Percentiles rank a stretch among this genome's conserved stretches.
phyloP scores from a whole-genome alignment of 345 rosid genomes.

The Populus nigra region DNA sequence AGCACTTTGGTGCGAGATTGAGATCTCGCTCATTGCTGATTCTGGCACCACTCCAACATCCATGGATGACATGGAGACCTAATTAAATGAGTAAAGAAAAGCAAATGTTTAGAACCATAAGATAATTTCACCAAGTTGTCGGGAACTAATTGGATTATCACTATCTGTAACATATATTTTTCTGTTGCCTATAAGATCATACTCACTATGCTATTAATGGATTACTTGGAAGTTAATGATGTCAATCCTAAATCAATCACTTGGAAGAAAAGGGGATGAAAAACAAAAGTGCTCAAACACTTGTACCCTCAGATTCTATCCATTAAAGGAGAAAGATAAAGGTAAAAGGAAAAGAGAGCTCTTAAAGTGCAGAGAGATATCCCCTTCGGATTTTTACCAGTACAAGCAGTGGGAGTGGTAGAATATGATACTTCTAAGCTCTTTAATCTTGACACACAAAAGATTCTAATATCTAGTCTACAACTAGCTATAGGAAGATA shows the following conservation, averaged over 20 bases:
- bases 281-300: background rate
- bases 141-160: background rate
- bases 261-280: constrained; percentile 9
- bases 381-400: background rate
- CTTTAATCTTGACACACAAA: background rate
- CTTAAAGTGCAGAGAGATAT: constrained; percentile 17
- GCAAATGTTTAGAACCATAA: background rate
- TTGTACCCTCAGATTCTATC: constrained; percentile 5
- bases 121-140: background rate
- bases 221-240: background rate
- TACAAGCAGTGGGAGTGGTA: background rate
- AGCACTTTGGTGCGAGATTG: constrained; percentile 45
- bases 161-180: background rate
- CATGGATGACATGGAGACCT: constrained; percentile 74
- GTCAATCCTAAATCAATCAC: background rate
- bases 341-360: constrained; percentile 11
- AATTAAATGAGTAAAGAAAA: background rate
- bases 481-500: background rate
- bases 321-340: constrained; percentile 13
- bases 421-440: background rate
- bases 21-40: constrained; percentile 56
- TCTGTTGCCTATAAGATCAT: background rate
- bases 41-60: constrained; percentile 74
- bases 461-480: background rate
- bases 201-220: background rate